These are phyloP conservation scores for Pseudozyma flocculosa DNA, from an alignment of 1,284 basidiomycete genomes.

Conservation along the genomic window DNA sequence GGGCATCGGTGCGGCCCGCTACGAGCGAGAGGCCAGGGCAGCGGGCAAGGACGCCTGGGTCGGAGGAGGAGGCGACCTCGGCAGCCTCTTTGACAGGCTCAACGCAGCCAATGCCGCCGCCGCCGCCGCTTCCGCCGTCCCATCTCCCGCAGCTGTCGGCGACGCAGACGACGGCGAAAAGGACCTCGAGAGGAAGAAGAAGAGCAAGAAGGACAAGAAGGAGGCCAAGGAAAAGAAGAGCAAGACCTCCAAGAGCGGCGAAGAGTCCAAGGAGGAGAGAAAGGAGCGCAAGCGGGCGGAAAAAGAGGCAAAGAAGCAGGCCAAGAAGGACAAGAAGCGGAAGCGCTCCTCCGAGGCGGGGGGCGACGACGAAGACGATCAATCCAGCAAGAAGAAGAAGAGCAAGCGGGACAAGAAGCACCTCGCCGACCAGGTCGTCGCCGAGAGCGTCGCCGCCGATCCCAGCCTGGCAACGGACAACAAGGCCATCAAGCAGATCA, in stretches of 20 bases:
- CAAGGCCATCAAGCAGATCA: constrained; percentile 21
- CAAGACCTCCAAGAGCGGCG: constrained; percentile 6
- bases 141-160: constrained; percentile 11
- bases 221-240: constrained; percentile 15
- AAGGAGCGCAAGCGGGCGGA: neutral
- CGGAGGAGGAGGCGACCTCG: constrained; percentile 53
- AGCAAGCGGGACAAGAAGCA: constrained; percentile 10
- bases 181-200: constrained; percentile 11
- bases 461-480: constrained; percentile 9
- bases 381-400: constrained; percentile 23
- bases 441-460: constrained; percentile 13
- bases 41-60: constrained; percentile 50
- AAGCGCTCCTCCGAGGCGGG: constrained; percentile 5
- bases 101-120: constrained; percentile 45
- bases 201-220: constrained; percentile 18
- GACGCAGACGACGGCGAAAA: constrained; percentile 6
- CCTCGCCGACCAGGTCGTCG: constrained; percentile 9
- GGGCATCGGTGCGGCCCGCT: constrained; percentile 52
- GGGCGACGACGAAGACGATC: constrained; percentile 12
- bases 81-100: constrained; percentile 53
- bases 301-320: constrained; percentile 5
- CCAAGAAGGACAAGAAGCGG: constrained; percentile 23
- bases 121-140: too few relatives aligned
- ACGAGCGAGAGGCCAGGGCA: constrained; percentile 50
- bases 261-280: constrained; percentile 14